Base-by-base conservation (phyloP, 2,329 filamentous ascomycete species). In the Whalleya microplaca region DNA sequence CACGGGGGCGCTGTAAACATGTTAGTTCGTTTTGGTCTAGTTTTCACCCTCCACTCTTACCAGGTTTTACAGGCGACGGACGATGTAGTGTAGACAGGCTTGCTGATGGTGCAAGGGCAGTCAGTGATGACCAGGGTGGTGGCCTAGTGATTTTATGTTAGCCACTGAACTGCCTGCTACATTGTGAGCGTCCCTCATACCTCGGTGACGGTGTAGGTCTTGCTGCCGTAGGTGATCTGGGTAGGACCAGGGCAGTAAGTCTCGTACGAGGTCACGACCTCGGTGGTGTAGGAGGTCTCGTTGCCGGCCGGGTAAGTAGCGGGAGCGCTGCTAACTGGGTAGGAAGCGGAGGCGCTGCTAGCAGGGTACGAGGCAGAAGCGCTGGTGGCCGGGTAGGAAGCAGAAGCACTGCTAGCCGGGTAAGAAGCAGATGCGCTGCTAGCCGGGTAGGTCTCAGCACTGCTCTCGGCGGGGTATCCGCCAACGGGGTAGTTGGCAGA, bases 201-300 rank as follows among this genome's bases (percentile, higher is more conserved):
- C 77, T 82, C 78, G 64, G 86, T 86, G 76, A 91, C 79, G 67
- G 83, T 88, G 82, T 89, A 90, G 76, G 87, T 90, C 73, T 82
- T 79, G 75, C 75, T 78, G 72, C 81, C 83, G 77, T 88, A 80
- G 69, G 82, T 83, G 75, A 91, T 75, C 67, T 78, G 74, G 67
- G 88, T 91, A 64, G 88, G 73, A 65, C 71, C 79, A 20, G 89
- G 87, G 85, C 89, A 92, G 84, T 81, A 90, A 71, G 88, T 92
- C 76, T 83, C 86, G 79, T 84, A 84, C 56, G 78, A 75, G 56
- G 84, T 86, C 63, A 91, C 83, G 64, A 96, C 78, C 80, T 88
- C 84, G 66, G 87, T 91, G 76, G 80, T 81, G 75, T 83, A 84
- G 47, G 41, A 21, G 72, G 77, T 79, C 65, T 78, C 77, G 73